Base-by-base conservation (phyloP, 2,329 filamentous ascomycete genomes). In the Parastagonospora avenae region DNA sequence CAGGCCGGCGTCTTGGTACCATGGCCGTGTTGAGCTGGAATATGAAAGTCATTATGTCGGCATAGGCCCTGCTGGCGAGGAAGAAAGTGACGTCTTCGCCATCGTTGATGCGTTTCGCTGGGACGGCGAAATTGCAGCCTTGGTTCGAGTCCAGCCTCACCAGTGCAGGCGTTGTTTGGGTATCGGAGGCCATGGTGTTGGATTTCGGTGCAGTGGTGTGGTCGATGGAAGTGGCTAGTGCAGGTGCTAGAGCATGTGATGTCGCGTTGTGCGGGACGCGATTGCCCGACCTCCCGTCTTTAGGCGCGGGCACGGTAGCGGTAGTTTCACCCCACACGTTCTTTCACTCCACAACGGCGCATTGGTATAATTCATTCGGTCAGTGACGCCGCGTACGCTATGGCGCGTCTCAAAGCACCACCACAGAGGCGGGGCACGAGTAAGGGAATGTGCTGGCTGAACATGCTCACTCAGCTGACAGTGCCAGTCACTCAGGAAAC, bases 1-100 rank as follows among this genome's bases (percentile, higher is more conserved):
- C 48, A 46, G 72, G 19, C 19, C 64, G 59, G 74, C 64, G 15
- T 72, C 71, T 32, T 74, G 93, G 92, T 60, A 93, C 90, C 76
- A 97, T 85, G 9, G 92, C 84, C 50, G 88, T 85, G 73, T 96
- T 97, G 42, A 99, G 85, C 76, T 97, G 94, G 59, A 96, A 81
- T 40, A 97, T 79, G 72, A 96, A 97, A 40, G 85, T 82, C 73
- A 91, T 89, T 46, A 99, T 90, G 69, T 97, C 91, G 51, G 85
- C 83, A 76, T 97, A 97, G 38, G 91, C 94, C 60, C 84, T 85
- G 42, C 90, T 92, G 8, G 82, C 83, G 46, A 96, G 84, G 73
- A 97, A 99, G 56, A 82, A 84, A 15, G 84, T 74, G 47, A 99
- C 89, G 79, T 97, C 92, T 52, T 87, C 79, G 49, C 88, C 88